A percentile compares a stretch with the other conserved stretches of the same genome.
Evolutionary conservation across 2,329 filamentous ascomycete species (phyloP).

Genomic region (Penicillium sp.): DNA sequence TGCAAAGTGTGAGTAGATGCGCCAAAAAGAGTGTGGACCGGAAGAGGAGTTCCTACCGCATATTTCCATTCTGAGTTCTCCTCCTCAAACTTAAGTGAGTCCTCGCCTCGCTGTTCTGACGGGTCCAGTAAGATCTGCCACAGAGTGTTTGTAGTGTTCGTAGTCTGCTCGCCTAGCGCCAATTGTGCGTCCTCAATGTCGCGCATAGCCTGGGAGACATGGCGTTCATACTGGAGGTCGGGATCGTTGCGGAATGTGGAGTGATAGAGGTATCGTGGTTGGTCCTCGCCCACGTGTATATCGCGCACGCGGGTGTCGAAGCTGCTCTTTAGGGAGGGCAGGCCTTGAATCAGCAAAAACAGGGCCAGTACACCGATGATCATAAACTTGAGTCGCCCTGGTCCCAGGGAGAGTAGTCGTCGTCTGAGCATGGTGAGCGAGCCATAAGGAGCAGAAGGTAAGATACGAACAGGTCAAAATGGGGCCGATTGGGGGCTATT

Average conservation of each 20-base stretch:
- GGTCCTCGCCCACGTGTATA: conserved; percentile 2
- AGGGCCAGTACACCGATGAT: conserved; percentile 4
- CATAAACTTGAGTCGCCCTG: conserved; percentile 5
- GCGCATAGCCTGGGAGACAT: conserved; percentile 21
- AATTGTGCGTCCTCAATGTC: conserved; percentile 20
- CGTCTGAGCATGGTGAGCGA: conserved; percentile 11
- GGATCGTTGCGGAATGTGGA: conserved; percentile 29
- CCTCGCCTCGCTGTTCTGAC: conserved; percentile 15
- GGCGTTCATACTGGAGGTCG: conserved; percentile 27
- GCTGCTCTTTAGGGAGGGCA: conserved; percentile 7
- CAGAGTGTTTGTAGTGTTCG: conserved; percentile 18
- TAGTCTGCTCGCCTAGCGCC: not conserved
- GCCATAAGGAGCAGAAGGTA: not conserved
- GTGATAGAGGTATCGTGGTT: conserved; percentile 26
- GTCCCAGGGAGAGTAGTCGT: conserved; percentile 1
- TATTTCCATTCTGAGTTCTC: conserved; percentile 30
- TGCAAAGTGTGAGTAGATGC: not conserved
- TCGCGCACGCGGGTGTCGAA: not conserved
- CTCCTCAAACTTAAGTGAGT: conserved; percentile 26
- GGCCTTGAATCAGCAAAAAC: conserved; percentile 7
- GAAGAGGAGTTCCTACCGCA: conserved; percentile 12
- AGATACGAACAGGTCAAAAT: not conserved
- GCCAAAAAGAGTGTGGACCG: not conserved
- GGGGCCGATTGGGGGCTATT: not conserved
- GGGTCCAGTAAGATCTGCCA: conserved; percentile 31